Evolutionary conservation across 179 eudicot genomes (phyloP).

Genomic region (Corrigiola litoralis): DNA sequence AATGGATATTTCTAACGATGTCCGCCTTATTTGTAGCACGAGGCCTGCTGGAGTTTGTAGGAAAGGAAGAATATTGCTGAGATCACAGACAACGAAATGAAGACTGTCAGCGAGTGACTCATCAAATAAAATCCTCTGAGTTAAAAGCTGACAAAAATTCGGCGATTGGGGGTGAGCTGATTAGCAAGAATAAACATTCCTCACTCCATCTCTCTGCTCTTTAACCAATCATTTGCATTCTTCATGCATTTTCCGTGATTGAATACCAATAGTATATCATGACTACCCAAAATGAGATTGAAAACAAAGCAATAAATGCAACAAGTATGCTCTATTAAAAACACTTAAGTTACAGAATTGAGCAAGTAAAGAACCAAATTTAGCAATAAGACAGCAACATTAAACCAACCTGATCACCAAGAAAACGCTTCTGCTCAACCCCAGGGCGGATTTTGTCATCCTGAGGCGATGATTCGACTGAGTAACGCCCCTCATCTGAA

Average conservation of each 20-base stretch:
- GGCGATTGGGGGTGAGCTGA: no score
- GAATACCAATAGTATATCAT: neutral
- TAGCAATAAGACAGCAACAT: slow-evolving; percentile 3
- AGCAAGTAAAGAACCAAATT: slow-evolving; percentile 2
- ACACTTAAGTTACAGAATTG: neutral
- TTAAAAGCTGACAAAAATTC: neutral
- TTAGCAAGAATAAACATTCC: no score
- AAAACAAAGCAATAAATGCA: neutral
- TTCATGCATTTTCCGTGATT: neutral
- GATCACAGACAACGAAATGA: slow-evolving; percentile 7
- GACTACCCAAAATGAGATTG: neutral
- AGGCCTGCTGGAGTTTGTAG: neutral
- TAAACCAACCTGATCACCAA: slow-evolving; percentile 15
- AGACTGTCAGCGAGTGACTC: neutral
- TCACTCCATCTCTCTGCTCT: no score
- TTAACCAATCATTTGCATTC: neutral
- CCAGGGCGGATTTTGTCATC: slow-evolving; percentile 19
- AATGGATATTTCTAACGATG: slow-evolving; percentile 22
- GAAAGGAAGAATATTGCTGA: slow-evolving; percentile 12
- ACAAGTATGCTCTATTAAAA: neutral
- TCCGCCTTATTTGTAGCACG: slow-evolving; percentile 7
- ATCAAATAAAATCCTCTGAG: slow-evolving; percentile 3
- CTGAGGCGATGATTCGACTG: slow-evolving; percentile 24
- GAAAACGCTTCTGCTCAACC: slow-evolving; percentile 11
- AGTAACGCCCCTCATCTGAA: slow-evolving; percentile 29